Evolutionary conservation across 257 asterid genomes (phyloP).

Genomic region (Perilla frutescens): DNA sequence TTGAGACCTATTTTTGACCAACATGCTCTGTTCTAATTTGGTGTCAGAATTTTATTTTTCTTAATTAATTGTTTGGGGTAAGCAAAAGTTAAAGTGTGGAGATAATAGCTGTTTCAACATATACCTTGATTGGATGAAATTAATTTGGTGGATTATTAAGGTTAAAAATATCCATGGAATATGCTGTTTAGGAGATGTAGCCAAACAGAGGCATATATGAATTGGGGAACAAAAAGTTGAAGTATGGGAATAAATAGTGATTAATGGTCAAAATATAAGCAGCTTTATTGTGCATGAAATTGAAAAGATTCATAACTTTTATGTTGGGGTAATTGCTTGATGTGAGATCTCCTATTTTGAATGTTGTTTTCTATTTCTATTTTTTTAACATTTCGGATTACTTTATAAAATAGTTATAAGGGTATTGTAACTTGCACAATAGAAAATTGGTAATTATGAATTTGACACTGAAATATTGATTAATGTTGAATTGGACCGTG

Average conservation of each 20-base stretch:
- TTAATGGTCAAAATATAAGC: conserved; percentile 32
- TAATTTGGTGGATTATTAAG: conserved; percentile 28
- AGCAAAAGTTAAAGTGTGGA: conserved; percentile 31
- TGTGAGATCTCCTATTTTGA: neutral
- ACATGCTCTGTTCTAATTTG: conserved; percentile 35
- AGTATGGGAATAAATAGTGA: conserved; percentile 14
- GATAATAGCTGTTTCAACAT: conserved; percentile 27
- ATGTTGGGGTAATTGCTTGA: neutral
- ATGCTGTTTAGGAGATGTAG: conserved; percentile 39
- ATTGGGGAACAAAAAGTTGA: conserved; percentile 25
- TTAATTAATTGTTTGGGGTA: conserved; percentile 3
- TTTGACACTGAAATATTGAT: no score
- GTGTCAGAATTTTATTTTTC: conserved; percentile 26
- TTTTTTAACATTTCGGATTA: no score
- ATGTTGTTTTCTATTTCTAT: no score
- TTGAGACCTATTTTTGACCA: conserved; percentile 32
- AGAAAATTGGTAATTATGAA: no score
- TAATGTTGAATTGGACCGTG: no score
- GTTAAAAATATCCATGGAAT: conserved; percentile 41
- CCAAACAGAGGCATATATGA: conserved; percentile 32
- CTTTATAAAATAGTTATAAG: no score
- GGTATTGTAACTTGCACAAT: no score
- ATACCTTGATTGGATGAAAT: conserved; percentile 35
- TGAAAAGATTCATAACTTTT: conserved; percentile 24
- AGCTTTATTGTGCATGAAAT: conserved; percentile 33